Conservation (phyloP, 495 filamentous ascomycete species). For the Pseudevernia furfuracea region DNA sequence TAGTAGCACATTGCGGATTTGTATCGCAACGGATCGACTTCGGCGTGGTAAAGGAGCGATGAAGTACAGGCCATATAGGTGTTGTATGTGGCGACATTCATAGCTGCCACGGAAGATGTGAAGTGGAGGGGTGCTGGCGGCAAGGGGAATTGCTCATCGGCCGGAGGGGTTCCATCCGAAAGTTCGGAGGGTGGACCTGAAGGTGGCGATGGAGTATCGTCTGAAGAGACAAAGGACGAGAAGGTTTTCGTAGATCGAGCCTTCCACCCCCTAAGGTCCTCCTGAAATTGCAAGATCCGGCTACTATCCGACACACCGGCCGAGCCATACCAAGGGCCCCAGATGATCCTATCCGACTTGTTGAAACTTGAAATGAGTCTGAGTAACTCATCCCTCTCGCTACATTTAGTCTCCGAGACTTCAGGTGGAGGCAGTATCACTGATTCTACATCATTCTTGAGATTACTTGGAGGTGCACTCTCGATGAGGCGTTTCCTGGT, state of each 20-base stretch:
- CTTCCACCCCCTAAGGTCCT: background rate
- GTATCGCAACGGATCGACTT: background rate
- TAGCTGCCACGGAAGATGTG: background rate
- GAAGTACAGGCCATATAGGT: slow-evolving; percentile 1
- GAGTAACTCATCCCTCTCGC: background rate
- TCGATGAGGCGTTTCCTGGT: background rate
- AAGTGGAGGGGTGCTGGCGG: background rate
- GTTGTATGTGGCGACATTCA: slow-evolving; percentile 3
- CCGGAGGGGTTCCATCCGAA: background rate
- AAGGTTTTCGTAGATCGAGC: background rate
- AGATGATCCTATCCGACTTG: background rate
- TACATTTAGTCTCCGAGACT: background rate
- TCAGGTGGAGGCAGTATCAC: background rate
- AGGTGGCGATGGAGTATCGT: background rate
- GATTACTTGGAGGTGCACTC: background rate
- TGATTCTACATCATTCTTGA: background rate
- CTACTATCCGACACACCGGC: background rate
- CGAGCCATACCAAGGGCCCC: background rate
- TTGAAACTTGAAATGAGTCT: slow-evolving; percentile 2
- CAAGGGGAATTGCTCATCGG: background rate
- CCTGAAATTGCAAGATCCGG: background rate
- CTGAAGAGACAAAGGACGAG: background rate
- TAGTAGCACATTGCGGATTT: slow-evolving; percentile 3
- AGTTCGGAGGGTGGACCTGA: background rate
- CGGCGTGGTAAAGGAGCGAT: background rate